Conservation (phyloP, 2,329 filamentous ascomycete genomes). For the Bipolaris zeicola region DNA sequence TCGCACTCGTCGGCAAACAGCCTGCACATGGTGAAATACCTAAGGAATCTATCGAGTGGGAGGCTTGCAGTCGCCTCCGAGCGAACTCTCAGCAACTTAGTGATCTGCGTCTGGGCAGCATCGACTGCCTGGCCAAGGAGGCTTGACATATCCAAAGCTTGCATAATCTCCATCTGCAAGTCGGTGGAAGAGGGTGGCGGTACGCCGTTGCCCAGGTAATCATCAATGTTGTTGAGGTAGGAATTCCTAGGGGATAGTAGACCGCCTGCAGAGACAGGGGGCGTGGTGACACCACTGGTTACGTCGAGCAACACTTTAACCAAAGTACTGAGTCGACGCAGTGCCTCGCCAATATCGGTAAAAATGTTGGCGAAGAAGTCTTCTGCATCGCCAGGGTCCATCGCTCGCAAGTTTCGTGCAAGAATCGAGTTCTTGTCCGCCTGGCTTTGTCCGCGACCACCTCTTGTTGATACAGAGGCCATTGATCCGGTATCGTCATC, state of each 20-base stretch:
- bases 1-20: constrained; percentile 88
- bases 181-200: constrained; percentile 28
- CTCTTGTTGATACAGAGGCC: constrained; percentile 80
- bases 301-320: constrained; percentile 95
- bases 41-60: constrained; percentile 71
- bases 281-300: constrained; percentile 71
- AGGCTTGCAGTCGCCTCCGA: constrained; percentile 74
- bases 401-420: constrained; percentile 81
- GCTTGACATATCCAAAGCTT: constrained; percentile 76
- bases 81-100: constrained; percentile 77
- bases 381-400: constrained; percentile 85
- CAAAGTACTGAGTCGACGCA: constrained; percentile 84
- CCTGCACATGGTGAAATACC: constrained; percentile 82
- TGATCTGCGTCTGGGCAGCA: constrained; percentile 72
- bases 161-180: constrained; percentile 74
- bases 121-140: constrained; percentile 81
- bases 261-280: constrained; percentile 46
- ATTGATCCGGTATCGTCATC: constrained; percentile 94
- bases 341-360: constrained; percentile 81
- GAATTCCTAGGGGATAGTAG: constrained; percentile 58
- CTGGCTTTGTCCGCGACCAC: constrained; percentile 68
- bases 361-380: constrained; percentile 82
- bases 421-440: constrained; percentile 90
- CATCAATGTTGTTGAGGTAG: constrained; percentile 51
- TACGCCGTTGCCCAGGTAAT: constrained; percentile 38